These are phyloP conservation scores for Umbelopsis sp. DNA, from an alignment of 371 early-diverging fungal species.

Conservation along the genomic window DNA sequence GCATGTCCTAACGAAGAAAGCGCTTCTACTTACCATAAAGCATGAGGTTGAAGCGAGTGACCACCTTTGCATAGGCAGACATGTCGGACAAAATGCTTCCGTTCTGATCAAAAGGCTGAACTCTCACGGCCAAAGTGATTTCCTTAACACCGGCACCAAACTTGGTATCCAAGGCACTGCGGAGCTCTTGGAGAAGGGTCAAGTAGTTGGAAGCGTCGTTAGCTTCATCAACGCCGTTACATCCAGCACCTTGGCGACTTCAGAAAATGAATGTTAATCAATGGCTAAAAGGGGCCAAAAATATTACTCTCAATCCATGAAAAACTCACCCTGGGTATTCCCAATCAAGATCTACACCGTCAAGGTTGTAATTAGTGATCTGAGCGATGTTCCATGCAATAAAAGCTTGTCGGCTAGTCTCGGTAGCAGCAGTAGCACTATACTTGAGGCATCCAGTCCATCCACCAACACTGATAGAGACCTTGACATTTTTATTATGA, in stretches of 20 bases:
- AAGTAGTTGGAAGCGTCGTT: slow-evolving; percentile 57
- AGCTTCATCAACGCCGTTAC: slow-evolving; percentile 46
- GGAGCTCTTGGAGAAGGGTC: slow-evolving; percentile 64
- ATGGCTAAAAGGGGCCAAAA: too few species aligned
- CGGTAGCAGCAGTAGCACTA: slow-evolving; percentile 55
- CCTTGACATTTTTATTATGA: slow-evolving; percentile 50
- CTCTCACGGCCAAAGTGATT: slow-evolving; percentile 73
- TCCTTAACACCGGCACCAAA: slow-evolving; percentile 55
- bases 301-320: too few species aligned
- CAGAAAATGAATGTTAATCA: too few species aligned
- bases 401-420: slow-evolving; percentile 46
- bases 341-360: slow-evolving; percentile 67
- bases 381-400: slow-evolving; percentile 53
- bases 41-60: slow-evolving; percentile 73
- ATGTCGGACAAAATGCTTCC: slow-evolving; percentile 64
- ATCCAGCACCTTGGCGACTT: slow-evolving; percentile 52
- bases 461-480: slow-evolving; percentile 67
- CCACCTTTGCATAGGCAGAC: slow-evolving; percentile 57
- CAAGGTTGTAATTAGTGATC: slow-evolving; percentile 52
- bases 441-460: slow-evolving; percentile 63
- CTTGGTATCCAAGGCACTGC: slow-evolving; percentile 56
- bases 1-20: slow-evolving; percentile 19
- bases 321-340: slow-evolving; percentile 53
- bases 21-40: slow-evolving; percentile 36
- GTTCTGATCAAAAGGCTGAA: slow-evolving; percentile 60